Percentiles rank a stretch among this genome's conserved stretches.
Evolutionary conservation across 2,329 filamentous ascomycete species (phyloP).

Genomic region (Alternaria sp.): DNA sequence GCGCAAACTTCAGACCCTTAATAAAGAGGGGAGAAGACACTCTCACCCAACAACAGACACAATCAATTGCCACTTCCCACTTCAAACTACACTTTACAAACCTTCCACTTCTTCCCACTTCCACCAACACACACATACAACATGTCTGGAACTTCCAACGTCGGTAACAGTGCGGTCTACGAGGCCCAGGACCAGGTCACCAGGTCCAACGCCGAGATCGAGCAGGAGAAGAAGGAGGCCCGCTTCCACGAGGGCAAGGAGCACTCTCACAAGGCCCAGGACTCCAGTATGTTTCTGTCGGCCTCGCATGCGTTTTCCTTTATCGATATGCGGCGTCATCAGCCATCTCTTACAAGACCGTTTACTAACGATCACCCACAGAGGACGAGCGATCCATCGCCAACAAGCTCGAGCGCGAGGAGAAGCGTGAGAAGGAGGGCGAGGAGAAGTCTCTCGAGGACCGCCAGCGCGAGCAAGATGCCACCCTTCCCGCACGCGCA

Average conservation of each 20-base stretch:
- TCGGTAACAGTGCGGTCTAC: constrained; percentile 71
- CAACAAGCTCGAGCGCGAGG: constrained; percentile 72
- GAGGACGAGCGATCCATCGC: constrained; percentile 75
- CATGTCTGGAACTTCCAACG: constrained; percentile 66
- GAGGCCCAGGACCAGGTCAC: constrained; percentile 80
- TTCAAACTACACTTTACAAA: background rate
- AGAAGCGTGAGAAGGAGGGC: constrained; percentile 57
- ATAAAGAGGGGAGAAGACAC: constrained; percentile 11
- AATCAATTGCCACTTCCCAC: constrained; percentile 2
- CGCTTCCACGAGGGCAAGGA: constrained; percentile 75
- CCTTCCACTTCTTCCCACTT: background rate
- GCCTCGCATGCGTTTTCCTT: background rate
- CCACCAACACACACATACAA: constrained; percentile 25
- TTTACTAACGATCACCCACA: constrained; percentile 36
- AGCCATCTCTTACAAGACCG: background rate
- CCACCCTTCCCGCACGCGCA: constrained; percentile 63
- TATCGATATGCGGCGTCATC: background rate
- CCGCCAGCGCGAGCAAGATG: constrained; percentile 61
- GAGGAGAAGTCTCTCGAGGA: constrained; percentile 45
- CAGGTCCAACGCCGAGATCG: constrained; percentile 60
- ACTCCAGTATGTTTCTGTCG: constrained; percentile 67
- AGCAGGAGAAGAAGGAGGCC: constrained; percentile 60
- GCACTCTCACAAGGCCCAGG: constrained; percentile 70
- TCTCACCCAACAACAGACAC: background rate
- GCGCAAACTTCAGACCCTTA: constrained; percentile 14